Evolutionary conservation across 2,329 filamentous ascomycete genomes (phyloP).

Genomic region (Arthrobotrys conoides): DNA sequence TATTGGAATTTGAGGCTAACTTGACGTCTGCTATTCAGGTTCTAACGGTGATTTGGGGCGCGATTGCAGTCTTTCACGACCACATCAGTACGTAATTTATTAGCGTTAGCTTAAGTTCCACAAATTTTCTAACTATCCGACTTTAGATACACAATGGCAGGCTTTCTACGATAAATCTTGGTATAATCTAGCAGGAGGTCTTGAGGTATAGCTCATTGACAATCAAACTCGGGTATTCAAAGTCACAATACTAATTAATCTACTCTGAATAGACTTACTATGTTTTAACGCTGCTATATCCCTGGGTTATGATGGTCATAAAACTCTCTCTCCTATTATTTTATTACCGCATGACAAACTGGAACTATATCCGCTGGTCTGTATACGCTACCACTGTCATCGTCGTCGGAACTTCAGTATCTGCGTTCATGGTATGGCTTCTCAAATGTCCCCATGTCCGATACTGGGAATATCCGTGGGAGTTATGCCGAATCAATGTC

Average conservation of each 20-base stretch:
- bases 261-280: conserved; percentile 11
- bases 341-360: conserved; percentile 59
- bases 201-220: conserved; percentile 8
- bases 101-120: neutral
- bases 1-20: neutral
- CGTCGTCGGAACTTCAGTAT: conserved; percentile 29
- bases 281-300: conserved; percentile 26
- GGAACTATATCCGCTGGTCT: conserved; percentile 57
- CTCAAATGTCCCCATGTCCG: conserved; percentile 33
- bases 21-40: conserved; percentile 5
- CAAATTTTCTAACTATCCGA: neutral
- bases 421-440: conserved; percentile 23
- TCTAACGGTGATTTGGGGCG: conserved; percentile 45
- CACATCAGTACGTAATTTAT: conserved; percentile 34
- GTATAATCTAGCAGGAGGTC: neutral
- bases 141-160: conserved; percentile 18
- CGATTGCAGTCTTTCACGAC: conserved; percentile 26
- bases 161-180: conserved; percentile 48
- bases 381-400: conserved; percentile 42
- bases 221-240: neutral
- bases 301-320: conserved; percentile 53
- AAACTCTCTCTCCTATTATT: conserved; percentile 53
- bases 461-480: conserved; percentile 39
- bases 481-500: conserved; percentile 1
- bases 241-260: too few species aligned